Base-by-base conservation (phyloP, 805 yeast species). In the Candida ascalaphidarum region DNA sequence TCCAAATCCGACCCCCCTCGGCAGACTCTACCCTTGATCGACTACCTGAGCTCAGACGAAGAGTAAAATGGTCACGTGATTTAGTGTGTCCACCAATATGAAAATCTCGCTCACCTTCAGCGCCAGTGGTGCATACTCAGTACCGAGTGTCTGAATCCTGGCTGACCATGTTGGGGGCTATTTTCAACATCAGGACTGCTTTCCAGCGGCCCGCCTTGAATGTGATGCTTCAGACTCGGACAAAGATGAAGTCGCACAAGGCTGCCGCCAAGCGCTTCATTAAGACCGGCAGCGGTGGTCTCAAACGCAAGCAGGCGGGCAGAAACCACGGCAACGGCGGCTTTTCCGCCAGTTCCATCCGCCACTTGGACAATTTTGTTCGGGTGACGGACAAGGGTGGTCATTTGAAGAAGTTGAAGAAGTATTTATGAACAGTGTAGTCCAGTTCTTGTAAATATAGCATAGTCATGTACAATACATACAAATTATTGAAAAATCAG, bases 321-420 rank as follows among this genome's bases (percentile, higher is more conserved):
- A 74, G 95, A 61, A 81, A 82, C 40, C 96, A 88, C 52, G 96
- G 96, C 28, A 88, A 88, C 47, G 83, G 86, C 2, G 88, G 95
- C 14, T 88, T 92, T 80, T 69, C 86, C 18, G 60, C 71, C 22
- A 66, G 77, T 28, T 64, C 71, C 15, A 56, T 81, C 45, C 61
- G 72, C 35, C 68, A 67, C 43, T 64, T 80, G 54, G 71, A 75
- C 39, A 80, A 74, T 17, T 79, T 67, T 40, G 72, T 66, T 6
- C 49, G 57, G 41, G 83, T 76, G 22, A 65, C 57, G 17, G 52
- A 52, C 37, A 63, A 43, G 40, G 72, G 70, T 7, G 65, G 71
- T 14, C 85, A 80, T 46, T 60, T 71, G 27, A 72, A 71, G 44
- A 78, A 74, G 48, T 48, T 79, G 37, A 68, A 61, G 44, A 74